A percentile compares a stretch with the other conserved stretches of the same genome.
phyloP scores from a whole-genome alignment of 805 yeast species.

The Metschnikowia anglica region DNA sequence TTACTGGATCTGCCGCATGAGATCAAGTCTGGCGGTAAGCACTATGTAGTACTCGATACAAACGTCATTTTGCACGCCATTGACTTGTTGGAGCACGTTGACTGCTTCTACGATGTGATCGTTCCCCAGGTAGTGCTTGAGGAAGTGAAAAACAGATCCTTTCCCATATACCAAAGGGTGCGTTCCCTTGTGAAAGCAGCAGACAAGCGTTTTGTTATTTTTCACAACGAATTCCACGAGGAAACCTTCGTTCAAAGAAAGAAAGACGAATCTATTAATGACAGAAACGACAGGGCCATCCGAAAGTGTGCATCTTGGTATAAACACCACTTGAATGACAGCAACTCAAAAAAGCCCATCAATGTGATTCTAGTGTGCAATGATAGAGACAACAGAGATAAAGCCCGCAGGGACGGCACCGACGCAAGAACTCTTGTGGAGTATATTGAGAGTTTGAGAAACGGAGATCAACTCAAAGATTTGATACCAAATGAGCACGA shows the following conservation, averaged over 20 bases:
- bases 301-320: constrained; percentile 75
- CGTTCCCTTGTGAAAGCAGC: constrained; percentile 73
- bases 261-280: constrained; percentile 74
- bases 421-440: constrained; percentile 57
- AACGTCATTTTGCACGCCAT: constrained; percentile 86
- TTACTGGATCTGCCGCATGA: constrained; percentile 61
- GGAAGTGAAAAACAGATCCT: constrained; percentile 83
- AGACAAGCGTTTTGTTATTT: constrained; percentile 82
- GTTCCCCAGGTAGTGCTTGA: constrained; percentile 95
- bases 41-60: constrained; percentile 83
- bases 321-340: constrained; percentile 53
- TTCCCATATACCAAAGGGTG: constrained; percentile 83
- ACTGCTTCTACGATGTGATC: constrained; percentile 82
- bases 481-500: constrained; percentile 61
- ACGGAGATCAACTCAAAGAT: constrained; percentile 73
- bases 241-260: constrained; percentile 65
- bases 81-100: constrained; percentile 77
- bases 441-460: constrained; percentile 70
- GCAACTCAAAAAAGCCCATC: constrained; percentile 36
- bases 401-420: constrained; percentile 55
- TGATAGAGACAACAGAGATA: constrained; percentile 63
- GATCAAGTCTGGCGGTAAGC: constrained; percentile 54
- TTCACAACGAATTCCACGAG: constrained; percentile 86
- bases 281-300: constrained; percentile 88
- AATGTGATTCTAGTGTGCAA: constrained; percentile 66